Evolutionary conservation across 2,329 filamentous ascomycete genomes (phyloP), one percentile per base, ranked within the genome.

Genomic region (Sporothrix dimorphospora): DNA sequence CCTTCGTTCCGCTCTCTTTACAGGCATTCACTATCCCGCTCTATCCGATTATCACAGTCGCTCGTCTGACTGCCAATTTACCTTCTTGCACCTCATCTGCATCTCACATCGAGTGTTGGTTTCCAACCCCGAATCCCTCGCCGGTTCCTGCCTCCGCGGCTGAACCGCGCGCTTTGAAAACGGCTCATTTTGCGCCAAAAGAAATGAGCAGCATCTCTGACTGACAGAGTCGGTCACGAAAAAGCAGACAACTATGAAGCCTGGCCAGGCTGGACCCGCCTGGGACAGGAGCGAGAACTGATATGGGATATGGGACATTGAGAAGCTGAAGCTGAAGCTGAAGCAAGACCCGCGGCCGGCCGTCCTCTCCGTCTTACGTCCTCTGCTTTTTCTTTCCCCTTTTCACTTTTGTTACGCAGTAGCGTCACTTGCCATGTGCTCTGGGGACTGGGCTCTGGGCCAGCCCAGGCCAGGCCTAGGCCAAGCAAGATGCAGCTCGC

Each of bases 381-480:
- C 45, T 30, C 30, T 21, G 27, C 11, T 9, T 24, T 40, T 53
- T n/a, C 47, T 19, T 16, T 16, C n/a, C 30, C 30, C 12, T 40
- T 51, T 51, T 24, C 27, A 30, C 12, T 21, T 51, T 47, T 51
- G 11, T 24, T 68, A 8, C 34, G n/a, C 47, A 45, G 49, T 69
- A 55, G 66, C 34, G 66, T 6, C 49, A 51, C 47, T 55, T 69
- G 66, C 66, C 66, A 69, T 69, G 66, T 69, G 66, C 21, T 69
- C 14, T 51, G 63, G 63, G 21, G 42, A 42, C 42, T 51, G n/a
- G n/a, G n/a, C 42, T 67, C 24, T 12, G 65, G 40, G 6, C 59
- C 59, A 30, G 55, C 21, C 61, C 21, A 65, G 40, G 38, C 59
- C 57, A 24, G 59, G 61, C 24, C 40, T 66, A 30, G 61, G 61